phyloP scores from a whole-genome alignment of 192 early-diverging fungal genomes.

The Funneliformis geosporum region DNA sequence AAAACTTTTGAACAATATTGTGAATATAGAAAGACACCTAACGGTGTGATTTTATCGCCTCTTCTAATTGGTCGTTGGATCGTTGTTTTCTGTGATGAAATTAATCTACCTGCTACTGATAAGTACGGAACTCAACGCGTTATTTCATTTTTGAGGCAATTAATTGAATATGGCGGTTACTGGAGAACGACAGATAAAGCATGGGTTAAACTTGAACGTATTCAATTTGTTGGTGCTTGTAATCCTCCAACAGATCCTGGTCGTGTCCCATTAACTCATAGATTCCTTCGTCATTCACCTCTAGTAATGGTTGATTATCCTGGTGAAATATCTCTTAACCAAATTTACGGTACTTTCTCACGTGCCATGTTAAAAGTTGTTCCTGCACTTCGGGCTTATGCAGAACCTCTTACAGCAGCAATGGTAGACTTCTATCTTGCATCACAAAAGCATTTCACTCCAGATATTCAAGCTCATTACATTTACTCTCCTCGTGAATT shows the following conservation, averaged over 20 bases:
- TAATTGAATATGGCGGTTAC: conserved; percentile 95
- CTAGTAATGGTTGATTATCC: conserved; percentile 99
- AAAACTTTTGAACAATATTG: conserved; percentile 98
- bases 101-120: conserved; percentile 95
- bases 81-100: conserved; percentile 99
- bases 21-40: conserved; percentile 95
- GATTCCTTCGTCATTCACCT: conserved; percentile 97
- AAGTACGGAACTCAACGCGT: conserved; percentile 98
- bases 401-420: conserved; percentile 87
- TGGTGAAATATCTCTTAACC: conserved; percentile 83
- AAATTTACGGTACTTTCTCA: conserved; percentile 95
- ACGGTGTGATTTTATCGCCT: conserved; percentile 86
- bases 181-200: conserved; percentile 90
- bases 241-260: conserved; percentile 99
- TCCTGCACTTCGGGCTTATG: conserved; percentile 85
- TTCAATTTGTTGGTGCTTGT: conserved; percentile 99
- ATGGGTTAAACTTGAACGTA: conserved; percentile 95
- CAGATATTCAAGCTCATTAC: conserved; percentile 98
- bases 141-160: conserved; percentile 92
- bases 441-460: conserved; percentile 91
- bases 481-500: conserved; percentile 99
- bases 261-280: conserved; percentile 90
- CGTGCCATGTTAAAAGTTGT: conserved; percentile 93
- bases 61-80: conserved; percentile 86
- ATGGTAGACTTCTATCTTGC: conserved; percentile 96